Percentiles rank a stretch among this genome's conserved stretches.
Evolutionary conservation across 1,284 basidiomycete species (phyloP).

Genomic region (Tylopilus sp.): DNA sequence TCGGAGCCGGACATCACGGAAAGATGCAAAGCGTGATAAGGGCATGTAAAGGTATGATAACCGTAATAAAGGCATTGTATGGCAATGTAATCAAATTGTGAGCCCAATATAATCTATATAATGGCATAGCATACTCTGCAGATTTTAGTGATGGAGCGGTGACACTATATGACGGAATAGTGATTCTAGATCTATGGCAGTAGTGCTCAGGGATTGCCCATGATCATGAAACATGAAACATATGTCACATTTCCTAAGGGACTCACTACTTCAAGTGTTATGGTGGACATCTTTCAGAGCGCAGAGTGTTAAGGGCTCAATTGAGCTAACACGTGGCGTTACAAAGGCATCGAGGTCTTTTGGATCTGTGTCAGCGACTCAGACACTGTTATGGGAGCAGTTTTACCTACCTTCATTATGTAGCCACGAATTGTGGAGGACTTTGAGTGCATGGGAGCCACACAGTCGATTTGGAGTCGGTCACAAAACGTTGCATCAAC

Average conservation of each 20-base stretch:
- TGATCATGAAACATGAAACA: neutral
- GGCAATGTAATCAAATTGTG: too few relatives aligned
- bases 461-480: slow-evolving; percentile 2
- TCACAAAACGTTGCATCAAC: neutral
- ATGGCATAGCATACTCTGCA: too few relatives aligned
- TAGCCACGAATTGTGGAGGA: too few relatives aligned
- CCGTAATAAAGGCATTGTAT: too few relatives aligned
- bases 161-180: neutral
- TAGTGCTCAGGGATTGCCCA: neutral
- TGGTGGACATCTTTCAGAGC: neutral
- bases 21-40: too few relatives aligned
- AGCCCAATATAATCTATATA: too few relatives aligned
- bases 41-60: too few relatives aligned
- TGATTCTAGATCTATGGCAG: neutral
- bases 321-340: too few relatives aligned
- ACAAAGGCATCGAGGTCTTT: neutral
- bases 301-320: neutral
- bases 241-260: neutral
- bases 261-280: too few relatives aligned
- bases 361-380: neutral
- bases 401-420: neutral
- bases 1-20: too few relatives aligned
- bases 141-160: too few relatives aligned
- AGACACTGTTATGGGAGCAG: too few relatives aligned
- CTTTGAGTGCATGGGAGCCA: neutral